These are phyloP conservation scores for Teratosphaeria zuluensis DNA, from an alignment of 2,329 filamentous ascomycete species.

Conservation along the genomic window DNA sequence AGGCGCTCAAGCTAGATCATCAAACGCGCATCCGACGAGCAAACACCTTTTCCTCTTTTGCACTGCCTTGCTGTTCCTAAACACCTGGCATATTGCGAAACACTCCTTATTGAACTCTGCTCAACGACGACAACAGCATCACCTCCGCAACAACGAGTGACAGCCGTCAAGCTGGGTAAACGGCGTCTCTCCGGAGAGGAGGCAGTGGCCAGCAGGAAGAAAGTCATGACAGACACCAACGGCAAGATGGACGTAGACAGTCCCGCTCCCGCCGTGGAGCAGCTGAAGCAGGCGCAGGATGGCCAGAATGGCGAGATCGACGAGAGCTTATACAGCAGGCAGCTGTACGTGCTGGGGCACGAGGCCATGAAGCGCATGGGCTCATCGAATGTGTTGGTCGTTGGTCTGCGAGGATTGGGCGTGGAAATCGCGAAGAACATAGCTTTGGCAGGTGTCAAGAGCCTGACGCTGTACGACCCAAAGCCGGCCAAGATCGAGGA, in stretches of 20 bases:
- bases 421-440: conserved; percentile 99
- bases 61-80: background rate
- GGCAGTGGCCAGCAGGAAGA: conserved; percentile 37
- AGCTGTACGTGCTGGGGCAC: conserved; percentile 63
- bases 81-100: background rate
- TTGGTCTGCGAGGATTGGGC: conserved; percentile 85
- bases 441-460: conserved; percentile 95
- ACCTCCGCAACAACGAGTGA: background rate
- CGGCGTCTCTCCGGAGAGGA: conserved; percentile 42
- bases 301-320: conserved; percentile 51
- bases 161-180: conserved; percentile 38
- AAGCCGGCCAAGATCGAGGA: conserved; percentile 74
- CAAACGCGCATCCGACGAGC: background rate
- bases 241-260: conserved; percentile 53
- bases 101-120: background rate
- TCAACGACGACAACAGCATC: background rate
- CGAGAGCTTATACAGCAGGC: conserved; percentile 57
- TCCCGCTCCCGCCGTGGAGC: conserved; percentile 47
- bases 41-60: background rate
- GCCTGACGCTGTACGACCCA: conserved; percentile 85
- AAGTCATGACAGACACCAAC: conserved; percentile 20
- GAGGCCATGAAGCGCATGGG: conserved; percentile 98
- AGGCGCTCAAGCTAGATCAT: background rate
- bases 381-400: conserved; percentile 85
- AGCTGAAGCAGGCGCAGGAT: conserved; percentile 41